Conservation (phyloP, 441 rosid species). For the Adansonia madagascariensis region DNA sequence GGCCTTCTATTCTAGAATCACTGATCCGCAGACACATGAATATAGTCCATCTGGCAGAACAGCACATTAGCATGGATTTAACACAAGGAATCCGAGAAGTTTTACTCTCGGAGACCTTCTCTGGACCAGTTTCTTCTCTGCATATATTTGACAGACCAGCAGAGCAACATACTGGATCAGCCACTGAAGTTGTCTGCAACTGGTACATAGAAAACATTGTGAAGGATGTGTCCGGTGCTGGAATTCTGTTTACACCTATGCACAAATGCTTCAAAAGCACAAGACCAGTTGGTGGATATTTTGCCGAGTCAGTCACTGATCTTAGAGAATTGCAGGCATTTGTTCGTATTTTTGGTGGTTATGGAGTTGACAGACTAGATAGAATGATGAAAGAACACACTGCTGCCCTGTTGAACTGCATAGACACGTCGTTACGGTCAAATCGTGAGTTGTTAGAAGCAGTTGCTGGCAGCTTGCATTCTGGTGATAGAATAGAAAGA, state of each 20-base stretch:
- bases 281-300: slow-evolving; percentile 98
- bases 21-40: slow-evolving; percentile 84
- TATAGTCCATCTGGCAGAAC: slow-evolving; percentile 95
- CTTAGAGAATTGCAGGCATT: slow-evolving; percentile 83
- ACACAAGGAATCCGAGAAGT: slow-evolving; percentile 94
- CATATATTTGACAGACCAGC: slow-evolving; percentile 76
- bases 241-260: slow-evolving; percentile 89
- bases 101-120: slow-evolving; percentile 84
- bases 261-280: slow-evolving; percentile 96
- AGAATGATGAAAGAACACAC: slow-evolving; percentile 97
- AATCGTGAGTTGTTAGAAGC: slow-evolving; percentile 87
- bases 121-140: slow-evolving; percentile 87
- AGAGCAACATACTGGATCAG: slow-evolving; percentile 84
- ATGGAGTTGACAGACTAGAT: slow-evolving; percentile 93
- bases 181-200: slow-evolving; percentile 90
- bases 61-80: slow-evolving; percentile 98
- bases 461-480: slow-evolving; percentile 92
- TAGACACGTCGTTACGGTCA: slow-evolving; percentile 88
- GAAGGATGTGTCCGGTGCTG: slow-evolving; percentile 93
- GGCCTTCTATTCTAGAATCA: slow-evolving; percentile 85
- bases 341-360: slow-evolving; percentile 90
- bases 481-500: slow-evolving; percentile 89
- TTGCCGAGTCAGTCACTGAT: slow-evolving; percentile 97
- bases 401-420: slow-evolving; percentile 92
- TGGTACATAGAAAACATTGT: slow-evolving; percentile 99